Evolutionary conservation across 169 alveolate genomes (phyloP), one percentile per base, ranked within the genome.

Genomic region (Cryptosporidium sp.): DNA sequence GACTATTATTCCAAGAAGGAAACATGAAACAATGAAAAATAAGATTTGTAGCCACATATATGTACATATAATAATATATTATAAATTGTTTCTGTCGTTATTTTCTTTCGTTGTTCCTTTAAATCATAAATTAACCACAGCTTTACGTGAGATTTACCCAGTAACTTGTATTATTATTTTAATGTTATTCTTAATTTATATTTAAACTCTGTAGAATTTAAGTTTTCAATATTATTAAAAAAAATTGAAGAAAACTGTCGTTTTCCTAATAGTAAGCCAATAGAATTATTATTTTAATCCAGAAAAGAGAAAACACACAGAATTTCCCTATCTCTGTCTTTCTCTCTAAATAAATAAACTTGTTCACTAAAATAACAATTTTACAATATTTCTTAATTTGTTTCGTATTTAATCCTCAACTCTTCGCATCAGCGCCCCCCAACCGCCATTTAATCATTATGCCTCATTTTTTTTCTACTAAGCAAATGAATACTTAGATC

Each of bases 31-130:
- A 10, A 80, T 2, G 31, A 65, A 61, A 62, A 80, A 37, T 29
- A 80, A 42, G 44, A 60, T 21, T 80, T 33, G 39, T 51, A 37
- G 60, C 89, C 89, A 80, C 89, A 80, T 80, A 29, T n/a, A 80
- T 65, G 3, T 26, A 26, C 52, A 45, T 71, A 67, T 42, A 42
- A 42, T 42, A 42, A 42, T 42, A 9, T 31, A 18, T 21, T 33
- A 39, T 39, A 67, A 33, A 33, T 3, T 9, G 6, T 67, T 21
- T 4, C 6, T 31, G 8, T 10, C n/a, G 35, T 3, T 33, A 18
- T 33, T 67, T 18, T 42, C 48, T 42, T 42, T 16, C 35, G 35
- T 31, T n/a, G 7, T 29, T 21, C 71, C 8, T 18, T 56, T 56
- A 56, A 23, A 3, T 21, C 67, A 26, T 48, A 48, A 48, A 48